A percentile compares a stretch with the other conserved stretches of the same genome.
These are phyloP conservation scores for Rosellinia necatrix DNA, from an alignment of 2,329 filamentous ascomycete genomes.

Conservation along the genomic window DNA sequence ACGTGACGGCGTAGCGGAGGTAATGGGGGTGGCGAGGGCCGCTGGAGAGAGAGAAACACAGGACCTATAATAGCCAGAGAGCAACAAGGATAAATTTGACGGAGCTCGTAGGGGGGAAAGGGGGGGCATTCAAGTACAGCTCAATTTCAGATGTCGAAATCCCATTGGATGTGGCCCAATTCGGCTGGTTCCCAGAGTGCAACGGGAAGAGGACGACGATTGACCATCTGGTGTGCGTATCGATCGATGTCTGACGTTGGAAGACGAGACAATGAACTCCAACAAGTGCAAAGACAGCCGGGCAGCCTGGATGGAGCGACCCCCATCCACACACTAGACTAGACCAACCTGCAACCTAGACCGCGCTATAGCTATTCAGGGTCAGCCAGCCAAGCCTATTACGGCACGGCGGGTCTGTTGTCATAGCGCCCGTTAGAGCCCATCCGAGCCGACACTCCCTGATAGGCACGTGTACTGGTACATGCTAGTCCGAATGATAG, in stretches of 20 bases:
- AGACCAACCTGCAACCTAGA: neutral
- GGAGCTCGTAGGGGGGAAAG: neutral
- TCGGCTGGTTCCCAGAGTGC: neutral
- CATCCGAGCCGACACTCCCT: constrained; percentile 10
- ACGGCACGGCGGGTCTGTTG: constrained; percentile 21
- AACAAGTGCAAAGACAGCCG: constrained; percentile 11
- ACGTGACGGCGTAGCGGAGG: constrained; percentile 4
- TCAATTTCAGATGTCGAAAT: constrained; percentile 2
- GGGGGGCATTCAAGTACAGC: constrained; percentile 2
- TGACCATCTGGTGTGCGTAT: constrained; percentile 12
- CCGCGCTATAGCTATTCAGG: too few relatives aligned
- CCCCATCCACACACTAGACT: neutral
- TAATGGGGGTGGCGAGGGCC: neutral
- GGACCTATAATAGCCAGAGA: constrained; percentile 1
- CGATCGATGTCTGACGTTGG: constrained; percentile 15
- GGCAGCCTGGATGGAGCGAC: constrained; percentile 18
- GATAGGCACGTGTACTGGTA: constrained; percentile 15
- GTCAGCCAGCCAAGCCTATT: constrained; percentile 19
- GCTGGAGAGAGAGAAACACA: constrained; percentile 17
- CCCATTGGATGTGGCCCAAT: constrained; percentile 7
- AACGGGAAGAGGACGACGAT: constrained; percentile 2
- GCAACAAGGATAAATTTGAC: constrained; percentile 1
- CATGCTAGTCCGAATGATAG: neutral
- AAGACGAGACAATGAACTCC: constrained; percentile 15
- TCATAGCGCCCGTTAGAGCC: constrained; percentile 19